Evolutionary conservation across 176 grass and related monocot species (phyloP), one percentile per base, ranked within the genome.

Genomic region (Zoysia pacifica): DNA sequence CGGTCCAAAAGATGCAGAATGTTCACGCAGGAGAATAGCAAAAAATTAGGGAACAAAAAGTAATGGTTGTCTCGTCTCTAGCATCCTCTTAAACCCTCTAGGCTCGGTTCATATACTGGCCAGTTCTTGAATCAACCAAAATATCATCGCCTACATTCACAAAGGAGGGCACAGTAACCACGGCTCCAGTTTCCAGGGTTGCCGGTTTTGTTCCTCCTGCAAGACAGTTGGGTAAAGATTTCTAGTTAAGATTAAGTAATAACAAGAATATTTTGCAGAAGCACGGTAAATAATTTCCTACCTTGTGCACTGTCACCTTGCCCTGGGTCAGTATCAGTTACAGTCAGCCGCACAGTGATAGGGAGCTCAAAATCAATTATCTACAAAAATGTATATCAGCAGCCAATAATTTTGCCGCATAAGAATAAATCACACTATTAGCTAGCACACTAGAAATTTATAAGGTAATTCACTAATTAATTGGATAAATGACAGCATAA

Each of bases 311-410:
- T 94, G 69, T 94, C 92, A 76, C 90, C 86, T 89, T 82, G 70
- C 48, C 88, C 88, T 45, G 87, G 92, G 80, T 93, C 90, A 39
- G 86, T 87, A 11, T 98, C 96, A 53, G 79, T 72, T 52, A 98
- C 96, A 11, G 92, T 89, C 74, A 98, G 81, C 75, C 77, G 83
- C 43, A 95, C 92, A 39, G 84, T 94, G 79, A 91, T 89, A 11
- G 96, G 92, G 41, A 98, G 88, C 16, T 95, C 96, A 78, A 94
- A 94, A 89, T 89, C 96, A 60, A 98, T 98, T 42, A 95, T 86
- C 96, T 98, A 78, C 81, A 66, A 38, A 80, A 66, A 62, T 10
- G 1, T 12, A 48, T 81, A 52, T 73, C 16, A 71, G 16, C 73
- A n/a, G 5, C 13, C 55, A 84, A 48, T 46, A 81, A 7, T 7